These are phyloP conservation scores for Vitis riparia DNA, from an alignment of 164 flowering plant species.

Conservation along the genomic window DNA sequence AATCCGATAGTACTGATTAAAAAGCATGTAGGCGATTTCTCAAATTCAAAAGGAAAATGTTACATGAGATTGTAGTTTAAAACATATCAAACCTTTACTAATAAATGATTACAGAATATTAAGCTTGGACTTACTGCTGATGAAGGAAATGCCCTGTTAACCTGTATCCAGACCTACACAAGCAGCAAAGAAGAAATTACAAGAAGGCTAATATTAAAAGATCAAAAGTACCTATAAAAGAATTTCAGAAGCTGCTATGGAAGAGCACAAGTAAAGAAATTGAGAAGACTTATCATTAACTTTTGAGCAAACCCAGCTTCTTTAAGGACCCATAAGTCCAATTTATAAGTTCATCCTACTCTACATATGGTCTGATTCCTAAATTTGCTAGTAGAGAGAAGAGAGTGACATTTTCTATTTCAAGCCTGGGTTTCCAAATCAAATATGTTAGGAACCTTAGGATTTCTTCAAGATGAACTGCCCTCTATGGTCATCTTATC, in stretches of 20 bases:
- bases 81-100: background rate
- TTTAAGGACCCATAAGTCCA: too few relatives aligned
- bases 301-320: too few relatives aligned
- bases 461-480: too few relatives aligned
- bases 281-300: too few relatives aligned
- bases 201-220: background rate
- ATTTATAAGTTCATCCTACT: too few relatives aligned
- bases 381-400: too few relatives aligned
- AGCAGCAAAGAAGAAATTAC: background rate
- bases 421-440: too few relatives aligned
- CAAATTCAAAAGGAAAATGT: background rate
- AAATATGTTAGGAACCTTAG: too few relatives aligned
- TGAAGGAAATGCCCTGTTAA: background rate
- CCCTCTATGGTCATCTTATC: too few relatives aligned
- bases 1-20: background rate
- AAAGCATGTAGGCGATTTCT: background rate
- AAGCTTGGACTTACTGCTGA: slow-evolving; percentile 20
- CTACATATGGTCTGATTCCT: too few relatives aligned
- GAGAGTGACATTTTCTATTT: too few relatives aligned
- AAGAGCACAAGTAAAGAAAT: too few relatives aligned
- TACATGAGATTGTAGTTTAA: background rate
- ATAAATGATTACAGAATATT: background rate
- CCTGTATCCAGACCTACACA: slow-evolving; percentile 6
- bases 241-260: background rate
- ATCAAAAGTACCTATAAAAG: background rate